Evolutionary conservation across 2,329 filamentous ascomycete species (phyloP).

Genomic region (Coniosporium tulheliwenetii): DNA sequence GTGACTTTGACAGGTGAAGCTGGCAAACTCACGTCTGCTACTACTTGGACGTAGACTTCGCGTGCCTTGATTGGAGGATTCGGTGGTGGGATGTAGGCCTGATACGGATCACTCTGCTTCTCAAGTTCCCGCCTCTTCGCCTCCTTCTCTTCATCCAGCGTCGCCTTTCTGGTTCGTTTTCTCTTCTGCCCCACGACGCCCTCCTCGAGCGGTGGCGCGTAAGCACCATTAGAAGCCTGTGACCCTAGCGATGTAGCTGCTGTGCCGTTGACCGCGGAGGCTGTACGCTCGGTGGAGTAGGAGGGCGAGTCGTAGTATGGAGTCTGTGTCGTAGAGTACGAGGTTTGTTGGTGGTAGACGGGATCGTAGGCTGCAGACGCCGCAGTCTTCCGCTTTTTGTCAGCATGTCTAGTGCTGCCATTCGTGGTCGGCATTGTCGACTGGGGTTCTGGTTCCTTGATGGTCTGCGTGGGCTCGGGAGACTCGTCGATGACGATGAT

Average conservation of each 20-base stretch:
- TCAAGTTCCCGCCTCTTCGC: conserved; percentile 22
- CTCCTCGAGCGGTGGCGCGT: conserved; percentile 46
- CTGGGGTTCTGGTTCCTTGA: conserved; percentile 7
- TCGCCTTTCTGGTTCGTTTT: conserved; percentile 71
- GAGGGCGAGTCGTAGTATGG: conserved; percentile 53
- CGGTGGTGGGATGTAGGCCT: conserved; percentile 72
- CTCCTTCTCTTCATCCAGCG: conserved; percentile 58
- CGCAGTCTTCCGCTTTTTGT: conserved; percentile 62
- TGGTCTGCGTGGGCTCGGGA: conserved; percentile 15
- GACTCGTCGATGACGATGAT: conserved; percentile 38
- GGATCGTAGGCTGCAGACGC: conserved; percentile 48
- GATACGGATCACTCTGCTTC: conserved; percentile 42
- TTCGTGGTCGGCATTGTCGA: conserved; percentile 15
- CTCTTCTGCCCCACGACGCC: conserved; percentile 67
- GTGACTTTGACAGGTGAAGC: not conserved
- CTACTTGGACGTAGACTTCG: conserved; percentile 40
- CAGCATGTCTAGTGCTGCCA: conserved; percentile 34
- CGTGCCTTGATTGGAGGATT: conserved; percentile 82
- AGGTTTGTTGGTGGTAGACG: conserved; percentile 53
- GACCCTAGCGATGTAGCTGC: conserved; percentile 77
- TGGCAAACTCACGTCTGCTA: conserved; percentile 38
- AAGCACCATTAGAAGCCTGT: conserved; percentile 35
- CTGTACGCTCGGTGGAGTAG: conserved; percentile 68
- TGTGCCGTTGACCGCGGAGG: conserved; percentile 67
- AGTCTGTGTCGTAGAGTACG: conserved; percentile 59